phyloP scores from a whole-genome alignment of 257 asterid species.

The Solanum raphanifolium region DNA sequence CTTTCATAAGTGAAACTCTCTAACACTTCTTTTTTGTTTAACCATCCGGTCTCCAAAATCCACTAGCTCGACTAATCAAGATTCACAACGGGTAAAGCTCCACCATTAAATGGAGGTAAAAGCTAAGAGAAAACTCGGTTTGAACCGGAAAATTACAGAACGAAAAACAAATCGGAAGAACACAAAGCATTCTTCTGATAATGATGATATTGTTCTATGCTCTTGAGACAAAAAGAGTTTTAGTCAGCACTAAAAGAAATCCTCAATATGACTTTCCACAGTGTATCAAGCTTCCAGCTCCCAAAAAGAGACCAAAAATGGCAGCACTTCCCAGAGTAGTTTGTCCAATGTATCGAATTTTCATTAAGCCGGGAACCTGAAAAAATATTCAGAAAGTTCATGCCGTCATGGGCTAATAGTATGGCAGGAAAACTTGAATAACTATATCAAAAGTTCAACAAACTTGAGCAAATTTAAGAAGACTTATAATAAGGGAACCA shows the following conservation, averaged over 20 bases:
- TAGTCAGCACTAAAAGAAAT: neutral
- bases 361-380: conserved; percentile 77
- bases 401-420: neutral
- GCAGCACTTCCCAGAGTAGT: conserved; percentile 71
- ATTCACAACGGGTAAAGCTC: neutral
- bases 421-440: neutral
- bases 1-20: neutral
- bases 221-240: neutral
- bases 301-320: neutral
- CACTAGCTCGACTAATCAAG: neutral
- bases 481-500: neutral
- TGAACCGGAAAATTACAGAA: neutral
- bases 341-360: conserved; percentile 76
- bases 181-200: neutral
- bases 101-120: neutral
- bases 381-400: neutral
- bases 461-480: neutral
- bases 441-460: neutral
- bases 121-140: neutral
- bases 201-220: neutral
- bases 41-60: neutral
- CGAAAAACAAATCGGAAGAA: neutral
- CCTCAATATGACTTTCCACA: conserved; percentile 65
- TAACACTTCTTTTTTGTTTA: neutral
- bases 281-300: conserved; percentile 41